Evolutionary conservation across 2,329 filamentous ascomycete genomes (phyloP).

Genomic region (Xylariaceae sp.): DNA sequence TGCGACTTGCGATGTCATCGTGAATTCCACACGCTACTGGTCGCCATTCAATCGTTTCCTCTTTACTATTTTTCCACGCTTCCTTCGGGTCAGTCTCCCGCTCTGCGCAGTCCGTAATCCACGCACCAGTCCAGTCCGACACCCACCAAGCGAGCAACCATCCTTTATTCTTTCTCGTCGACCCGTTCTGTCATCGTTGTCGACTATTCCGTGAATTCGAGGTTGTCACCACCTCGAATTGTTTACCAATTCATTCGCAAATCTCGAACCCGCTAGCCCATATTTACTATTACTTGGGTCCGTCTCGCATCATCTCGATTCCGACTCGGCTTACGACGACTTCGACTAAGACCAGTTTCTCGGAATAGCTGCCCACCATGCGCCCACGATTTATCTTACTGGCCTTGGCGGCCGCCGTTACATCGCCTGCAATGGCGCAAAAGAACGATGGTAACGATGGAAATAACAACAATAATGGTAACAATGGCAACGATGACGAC

Average conservation of each 20-base stretch:
- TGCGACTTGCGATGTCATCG: constrained; percentile 10
- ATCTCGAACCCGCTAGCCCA: background rate
- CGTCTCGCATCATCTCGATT: too few relatives aligned
- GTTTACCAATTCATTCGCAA: background rate
- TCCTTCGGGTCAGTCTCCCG: constrained; percentile 15
- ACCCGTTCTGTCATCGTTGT: background rate
- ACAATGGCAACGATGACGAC: background rate
- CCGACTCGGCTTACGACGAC: background rate
- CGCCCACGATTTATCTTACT: constrained; percentile 26
- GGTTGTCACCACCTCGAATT: background rate
- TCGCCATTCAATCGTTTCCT: constrained; percentile 6
- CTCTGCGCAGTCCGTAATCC: constrained; percentile 6
- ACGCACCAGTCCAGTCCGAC: background rate
- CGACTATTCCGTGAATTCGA: background rate
- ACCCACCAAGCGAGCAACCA: background rate
- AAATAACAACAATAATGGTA: too few relatives aligned
- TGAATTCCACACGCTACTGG: constrained; percentile 6
- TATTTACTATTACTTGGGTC: background rate
- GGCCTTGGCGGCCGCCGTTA: constrained; percentile 22
- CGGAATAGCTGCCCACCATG: constrained; percentile 22
- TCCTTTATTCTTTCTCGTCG: background rate
- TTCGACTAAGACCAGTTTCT: constrained; percentile 8
- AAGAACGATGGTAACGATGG: background rate
- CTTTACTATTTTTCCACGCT: background rate
- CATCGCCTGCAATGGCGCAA: constrained; percentile 26